Percentiles rank a stretch among this genome's conserved stretches.
phyloP scores from a whole-genome alignment of 768 basidiomycete species.

The Pisolithus orientalis region DNA sequence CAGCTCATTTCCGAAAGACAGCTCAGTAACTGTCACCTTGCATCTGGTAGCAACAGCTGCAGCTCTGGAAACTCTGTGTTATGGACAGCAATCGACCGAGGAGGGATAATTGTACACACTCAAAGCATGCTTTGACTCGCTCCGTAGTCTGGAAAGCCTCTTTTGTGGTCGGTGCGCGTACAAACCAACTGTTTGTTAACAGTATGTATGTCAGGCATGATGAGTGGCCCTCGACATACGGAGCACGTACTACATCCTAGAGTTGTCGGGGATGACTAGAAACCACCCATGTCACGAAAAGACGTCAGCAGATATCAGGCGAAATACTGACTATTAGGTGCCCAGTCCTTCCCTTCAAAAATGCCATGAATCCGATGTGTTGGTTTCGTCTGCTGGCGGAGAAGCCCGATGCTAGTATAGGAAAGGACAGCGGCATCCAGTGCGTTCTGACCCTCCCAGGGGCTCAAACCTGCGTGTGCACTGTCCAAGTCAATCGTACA shows the following conservation, averaged over 20 bases:
- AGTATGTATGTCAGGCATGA: neutral
- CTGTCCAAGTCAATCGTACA: constrained; percentile 27
- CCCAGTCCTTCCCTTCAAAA: constrained; percentile 71
- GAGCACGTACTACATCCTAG: constrained; percentile 54
- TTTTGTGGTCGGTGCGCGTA: constrained; percentile 62
- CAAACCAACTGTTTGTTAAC: constrained; percentile 45
- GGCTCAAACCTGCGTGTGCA: constrained; percentile 54
- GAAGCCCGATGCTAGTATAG: constrained; percentile 70
- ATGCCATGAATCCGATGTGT: constrained; percentile 77
- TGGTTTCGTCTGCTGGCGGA: constrained; percentile 78
- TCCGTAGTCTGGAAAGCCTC: constrained; percentile 53
- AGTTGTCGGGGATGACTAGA: constrained; percentile 80
- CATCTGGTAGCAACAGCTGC: constrained; percentile 66
- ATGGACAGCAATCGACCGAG: neutral
- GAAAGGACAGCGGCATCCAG: constrained; percentile 81
- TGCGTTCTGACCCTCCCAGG: constrained; percentile 48
- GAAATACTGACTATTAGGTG: constrained; percentile 51
- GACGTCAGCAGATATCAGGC: neutral
- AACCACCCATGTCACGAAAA: neutral
- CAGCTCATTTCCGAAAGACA: constrained; percentile 37
- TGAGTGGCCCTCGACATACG: neutral
- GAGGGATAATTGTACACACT: constrained; percentile 36
- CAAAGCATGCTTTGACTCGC: constrained; percentile 66
- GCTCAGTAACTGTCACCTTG: constrained; percentile 35
- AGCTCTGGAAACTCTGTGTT: constrained; percentile 36